These are phyloP conservation scores for Solanum gandarillasii DNA, from an alignment of 257 asterid genomes.

Conservation along the genomic window DNA sequence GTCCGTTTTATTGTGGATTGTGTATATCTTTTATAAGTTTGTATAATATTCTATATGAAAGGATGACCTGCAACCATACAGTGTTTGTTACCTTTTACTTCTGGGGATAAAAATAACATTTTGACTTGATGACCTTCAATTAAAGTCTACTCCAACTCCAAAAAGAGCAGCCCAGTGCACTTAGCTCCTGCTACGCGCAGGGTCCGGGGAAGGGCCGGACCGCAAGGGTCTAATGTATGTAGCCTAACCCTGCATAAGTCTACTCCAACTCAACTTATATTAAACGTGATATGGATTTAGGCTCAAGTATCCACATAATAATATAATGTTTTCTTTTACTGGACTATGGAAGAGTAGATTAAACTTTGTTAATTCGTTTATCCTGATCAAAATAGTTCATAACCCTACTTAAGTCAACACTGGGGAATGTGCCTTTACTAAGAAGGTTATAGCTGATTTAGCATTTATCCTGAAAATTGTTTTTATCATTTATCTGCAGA, in stretches of 20 bases:
- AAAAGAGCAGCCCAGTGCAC: background rate
- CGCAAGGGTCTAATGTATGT: background rate
- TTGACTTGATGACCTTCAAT: background rate
- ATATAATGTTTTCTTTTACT: background rate
- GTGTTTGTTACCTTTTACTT: background rate
- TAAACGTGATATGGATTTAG: background rate
- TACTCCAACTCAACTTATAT: background rate
- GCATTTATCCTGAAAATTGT: background rate
- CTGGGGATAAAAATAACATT: background rate
- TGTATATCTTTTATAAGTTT: background rate
- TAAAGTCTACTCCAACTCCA: background rate
- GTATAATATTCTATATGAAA: background rate
- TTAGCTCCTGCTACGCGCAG: background rate
- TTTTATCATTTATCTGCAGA: slow-evolving; percentile 26
- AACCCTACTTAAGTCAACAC: background rate
- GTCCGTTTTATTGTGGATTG: background rate
- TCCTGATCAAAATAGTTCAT: background rate
- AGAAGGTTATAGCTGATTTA: background rate
- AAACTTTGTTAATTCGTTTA: background rate
- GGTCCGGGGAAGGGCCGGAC: background rate
- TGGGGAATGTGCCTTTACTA: background rate
- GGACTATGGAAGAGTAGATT: background rate
- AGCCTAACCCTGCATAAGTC: background rate
- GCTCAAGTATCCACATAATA: background rate
- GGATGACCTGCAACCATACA: background rate